Percentiles rank a stretch among this genome's conserved stretches.
phyloP scores from a whole-genome alignment of 768 basidiomycete species.

The Suillus weaverae region DNA sequence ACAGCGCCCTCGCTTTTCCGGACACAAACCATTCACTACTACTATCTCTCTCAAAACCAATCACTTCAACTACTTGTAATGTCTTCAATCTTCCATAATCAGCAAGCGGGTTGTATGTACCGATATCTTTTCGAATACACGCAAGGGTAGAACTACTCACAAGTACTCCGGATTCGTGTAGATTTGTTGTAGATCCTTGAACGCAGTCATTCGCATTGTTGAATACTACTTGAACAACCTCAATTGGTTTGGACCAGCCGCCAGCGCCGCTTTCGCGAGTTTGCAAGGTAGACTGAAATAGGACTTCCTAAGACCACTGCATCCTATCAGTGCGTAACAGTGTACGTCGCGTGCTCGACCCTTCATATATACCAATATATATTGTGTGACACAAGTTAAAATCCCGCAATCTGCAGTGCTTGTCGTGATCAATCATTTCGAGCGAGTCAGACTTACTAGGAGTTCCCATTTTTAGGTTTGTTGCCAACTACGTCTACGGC shows the following conservation, averaged over 20 bases:
- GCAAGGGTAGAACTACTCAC: background rate
- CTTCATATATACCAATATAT: background rate
- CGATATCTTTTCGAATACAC: constrained; percentile 15
- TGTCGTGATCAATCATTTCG: too few species aligned
- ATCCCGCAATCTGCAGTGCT: background rate
- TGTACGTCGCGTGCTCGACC: background rate
- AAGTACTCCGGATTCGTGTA: background rate
- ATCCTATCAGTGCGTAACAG: background rate
- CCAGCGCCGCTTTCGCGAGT: background rate
- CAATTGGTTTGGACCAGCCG: background rate
- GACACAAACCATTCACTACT: constrained; percentile 2
- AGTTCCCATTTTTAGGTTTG: background rate
- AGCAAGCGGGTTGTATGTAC: constrained; percentile 10
- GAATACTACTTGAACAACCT: background rate
- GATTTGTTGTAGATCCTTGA: background rate
- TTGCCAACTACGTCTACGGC: background rate
- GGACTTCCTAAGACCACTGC: background rate
- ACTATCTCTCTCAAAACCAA: constrained; percentile 1
- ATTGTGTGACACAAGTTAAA: background rate
- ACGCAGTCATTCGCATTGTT: background rate
- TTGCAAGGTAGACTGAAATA: background rate
- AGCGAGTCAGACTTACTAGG: background rate
- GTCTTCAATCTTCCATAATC: background rate
- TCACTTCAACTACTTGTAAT: constrained; percentile 1
- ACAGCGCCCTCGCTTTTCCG: background rate